Conservation (phyloP, 345 rosid genomes). For the Rhodamnia argentea region DNA sequence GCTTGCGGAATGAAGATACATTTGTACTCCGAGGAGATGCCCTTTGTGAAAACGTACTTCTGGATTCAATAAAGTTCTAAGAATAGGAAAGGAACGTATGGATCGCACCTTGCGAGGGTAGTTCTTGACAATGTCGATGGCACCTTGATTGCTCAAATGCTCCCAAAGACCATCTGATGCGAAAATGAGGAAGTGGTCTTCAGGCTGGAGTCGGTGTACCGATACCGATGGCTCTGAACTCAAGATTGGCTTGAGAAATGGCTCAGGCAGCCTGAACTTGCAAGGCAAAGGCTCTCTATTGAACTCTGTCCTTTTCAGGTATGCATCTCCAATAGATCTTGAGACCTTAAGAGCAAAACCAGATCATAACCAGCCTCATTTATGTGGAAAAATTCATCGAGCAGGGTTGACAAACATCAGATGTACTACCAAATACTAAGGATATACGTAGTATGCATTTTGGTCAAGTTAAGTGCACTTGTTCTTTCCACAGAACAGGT, state of each 20-base stretch:
- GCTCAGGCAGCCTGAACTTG: constrained; percentile 43
- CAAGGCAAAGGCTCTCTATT: constrained; percentile 58
- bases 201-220: constrained; percentile 36
- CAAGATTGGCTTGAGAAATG: constrained; percentile 59
- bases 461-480: background rate
- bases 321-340: constrained; percentile 81
- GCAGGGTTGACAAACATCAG: background rate
- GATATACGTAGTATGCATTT: background rate
- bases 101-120: constrained; percentile 45
- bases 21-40: background rate
- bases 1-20: background rate
- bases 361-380: background rate
- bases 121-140: constrained; percentile 43
- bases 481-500: background rate
- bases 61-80: background rate
- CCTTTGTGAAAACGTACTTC: background rate
- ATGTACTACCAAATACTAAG: background rate
- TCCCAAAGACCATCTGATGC: constrained; percentile 97
- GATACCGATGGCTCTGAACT: constrained; percentile 54
- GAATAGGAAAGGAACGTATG: background rate
- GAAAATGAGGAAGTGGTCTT: constrained; percentile 65
- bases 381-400: background rate
- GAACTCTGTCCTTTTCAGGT: constrained; percentile 68
- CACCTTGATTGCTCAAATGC: constrained; percentile 64
- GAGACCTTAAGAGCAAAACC: constrained; percentile 39